phyloP scores from a whole-genome alignment of 768 basidiomycete species.

The Daedaleopsis sinensis region DNA sequence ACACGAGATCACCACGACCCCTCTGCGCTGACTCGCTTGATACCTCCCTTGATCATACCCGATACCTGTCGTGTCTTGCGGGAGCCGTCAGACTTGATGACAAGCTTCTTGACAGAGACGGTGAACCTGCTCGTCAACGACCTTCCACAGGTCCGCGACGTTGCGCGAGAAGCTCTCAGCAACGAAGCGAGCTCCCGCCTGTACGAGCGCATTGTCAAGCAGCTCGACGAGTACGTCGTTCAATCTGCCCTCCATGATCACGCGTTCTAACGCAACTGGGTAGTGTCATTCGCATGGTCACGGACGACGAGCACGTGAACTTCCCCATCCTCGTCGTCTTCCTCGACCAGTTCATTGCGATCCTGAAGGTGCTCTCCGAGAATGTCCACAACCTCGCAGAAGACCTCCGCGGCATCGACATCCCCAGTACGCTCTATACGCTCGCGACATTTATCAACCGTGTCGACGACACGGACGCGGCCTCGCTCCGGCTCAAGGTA shows the following conservation, averaged over 20 bases:
- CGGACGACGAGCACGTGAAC: slow-evolving; percentile 48
- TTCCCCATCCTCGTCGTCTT: slow-evolving; percentile 53
- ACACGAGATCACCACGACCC: slow-evolving; percentile 54
- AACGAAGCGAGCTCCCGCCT: slow-evolving; percentile 73
- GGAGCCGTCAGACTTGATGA: slow-evolving; percentile 59
- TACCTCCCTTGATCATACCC: slow-evolving; percentile 63
- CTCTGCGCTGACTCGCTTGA: slow-evolving; percentile 51
- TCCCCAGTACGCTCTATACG: slow-evolving; percentile 55
- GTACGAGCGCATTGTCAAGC: slow-evolving; percentile 66
- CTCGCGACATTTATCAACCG: slow-evolving; percentile 65
- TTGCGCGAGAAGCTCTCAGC: slow-evolving; percentile 80
- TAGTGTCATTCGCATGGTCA: slow-evolving; percentile 56
- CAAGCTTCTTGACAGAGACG: slow-evolving; percentile 66
- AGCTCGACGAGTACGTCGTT: slow-evolving; percentile 74
- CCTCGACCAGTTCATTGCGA: slow-evolving; percentile 79
- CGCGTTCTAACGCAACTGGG: background rate
- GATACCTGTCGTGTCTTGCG: slow-evolving; percentile 70
- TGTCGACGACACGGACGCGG: slow-evolving; percentile 46
- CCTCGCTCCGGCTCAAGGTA: slow-evolving; percentile 65
- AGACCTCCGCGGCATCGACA: slow-evolving; percentile 63
- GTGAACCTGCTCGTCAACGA: slow-evolving; percentile 71
- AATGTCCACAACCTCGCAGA: slow-evolving; percentile 59
- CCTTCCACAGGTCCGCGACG: slow-evolving; percentile 70
- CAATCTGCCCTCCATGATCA: no score
- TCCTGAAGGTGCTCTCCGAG: slow-evolving; percentile 80